These are phyloP conservation scores for Talaromyces adpressus DNA, from an alignment of 495 filamentous ascomycete species.

Conservation along the genomic window DNA sequence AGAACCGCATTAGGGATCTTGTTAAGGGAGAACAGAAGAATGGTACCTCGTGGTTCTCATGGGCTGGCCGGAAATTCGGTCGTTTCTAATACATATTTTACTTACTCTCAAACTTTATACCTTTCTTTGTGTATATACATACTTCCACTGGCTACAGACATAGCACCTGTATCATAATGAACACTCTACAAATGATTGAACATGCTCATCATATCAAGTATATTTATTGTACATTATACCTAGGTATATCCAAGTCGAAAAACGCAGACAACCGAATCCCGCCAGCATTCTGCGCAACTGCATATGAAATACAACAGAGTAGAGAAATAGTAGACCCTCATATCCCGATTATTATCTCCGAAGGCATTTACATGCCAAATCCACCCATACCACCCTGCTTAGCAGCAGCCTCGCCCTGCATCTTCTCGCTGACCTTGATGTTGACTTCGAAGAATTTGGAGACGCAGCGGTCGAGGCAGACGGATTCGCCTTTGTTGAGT, in stretches of 20 bases:
- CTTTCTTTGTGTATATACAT: slow-evolving; percentile 2
- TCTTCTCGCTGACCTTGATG: slow-evolving; percentile 83
- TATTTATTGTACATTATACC: slow-evolving; percentile 11
- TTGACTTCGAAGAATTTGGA: slow-evolving; percentile 98
- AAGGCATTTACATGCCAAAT: slow-evolving; percentile 44
- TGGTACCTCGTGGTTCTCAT: slow-evolving; percentile 49
- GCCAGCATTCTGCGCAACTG: not conserved
- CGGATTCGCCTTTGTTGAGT: slow-evolving; percentile 95
- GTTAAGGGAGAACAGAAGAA: slow-evolving; percentile 54
- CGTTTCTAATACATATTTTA: slow-evolving; percentile 5
- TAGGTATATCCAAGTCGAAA: slow-evolving; percentile 7
- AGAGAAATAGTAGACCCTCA: not conserved
- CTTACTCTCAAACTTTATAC: not conserved
- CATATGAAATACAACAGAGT: slow-evolving; percentile 1
- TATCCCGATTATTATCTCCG: too few relatives aligned
- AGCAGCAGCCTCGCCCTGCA: slow-evolving; percentile 57
- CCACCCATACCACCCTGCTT: slow-evolving; percentile 37
- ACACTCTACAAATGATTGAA: not conserved
- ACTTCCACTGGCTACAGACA: not conserved
- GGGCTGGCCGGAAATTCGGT: slow-evolving; percentile 35
- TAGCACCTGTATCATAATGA: not conserved
- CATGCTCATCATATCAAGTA: slow-evolving; percentile 10
- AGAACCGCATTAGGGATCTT: slow-evolving; percentile 65
- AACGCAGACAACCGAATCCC: not conserved
- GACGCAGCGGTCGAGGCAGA: slow-evolving; percentile 94